A percentile compares a stretch with the other conserved stretches of the same genome.
Conservation (phyloP, 768 basidiomycete genomes). For the Heimioporus sp. region DNA sequence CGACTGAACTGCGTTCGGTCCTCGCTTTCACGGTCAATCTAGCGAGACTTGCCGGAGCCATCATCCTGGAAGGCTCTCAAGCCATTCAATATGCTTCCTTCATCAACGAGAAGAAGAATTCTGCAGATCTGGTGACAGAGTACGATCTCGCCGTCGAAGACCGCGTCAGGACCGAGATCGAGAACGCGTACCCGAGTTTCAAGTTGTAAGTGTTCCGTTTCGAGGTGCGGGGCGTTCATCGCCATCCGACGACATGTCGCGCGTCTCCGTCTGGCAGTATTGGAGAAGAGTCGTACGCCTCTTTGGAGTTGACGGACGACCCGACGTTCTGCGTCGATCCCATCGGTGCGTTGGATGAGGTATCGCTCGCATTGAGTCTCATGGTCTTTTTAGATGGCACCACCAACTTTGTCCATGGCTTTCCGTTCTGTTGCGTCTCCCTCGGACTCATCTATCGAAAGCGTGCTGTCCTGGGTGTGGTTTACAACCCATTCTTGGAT, state of each 20-base stretch:
- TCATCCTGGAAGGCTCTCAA: slow-evolving; percentile 74
- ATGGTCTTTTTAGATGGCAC: slow-evolving; percentile 62
- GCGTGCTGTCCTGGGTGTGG: slow-evolving; percentile 80
- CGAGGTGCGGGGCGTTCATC: background rate
- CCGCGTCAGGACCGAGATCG: slow-evolving; percentile 69
- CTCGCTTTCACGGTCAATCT: slow-evolving; percentile 65
- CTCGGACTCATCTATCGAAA: slow-evolving; percentile 83
- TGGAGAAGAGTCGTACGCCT: slow-evolving; percentile 90
- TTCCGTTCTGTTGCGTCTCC: slow-evolving; percentile 87
- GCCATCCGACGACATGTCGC: background rate
- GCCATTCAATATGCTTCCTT: slow-evolving; percentile 60
- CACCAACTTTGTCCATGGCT: slow-evolving; percentile 83
- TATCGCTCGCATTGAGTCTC: background rate
- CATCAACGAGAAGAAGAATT: slow-evolving; percentile 85
- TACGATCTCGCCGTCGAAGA: slow-evolving; percentile 91
- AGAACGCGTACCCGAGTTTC: slow-evolving; percentile 65
- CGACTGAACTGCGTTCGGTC: slow-evolving; percentile 53
- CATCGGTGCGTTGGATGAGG: slow-evolving; percentile 55
- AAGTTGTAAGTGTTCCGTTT: slow-evolving; percentile 61
- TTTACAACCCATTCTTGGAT: slow-evolving; percentile 88
- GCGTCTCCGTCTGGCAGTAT: slow-evolving; percentile 48
- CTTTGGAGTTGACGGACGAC: slow-evolving; percentile 73
- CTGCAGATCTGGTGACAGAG: slow-evolving; percentile 92
- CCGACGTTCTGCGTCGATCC: slow-evolving; percentile 97
- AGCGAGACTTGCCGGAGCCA: slow-evolving; percentile 65